Conservation (phyloP, 2,329 filamentous ascomycete species). For the Tolypocladium nubicola region DNA sequence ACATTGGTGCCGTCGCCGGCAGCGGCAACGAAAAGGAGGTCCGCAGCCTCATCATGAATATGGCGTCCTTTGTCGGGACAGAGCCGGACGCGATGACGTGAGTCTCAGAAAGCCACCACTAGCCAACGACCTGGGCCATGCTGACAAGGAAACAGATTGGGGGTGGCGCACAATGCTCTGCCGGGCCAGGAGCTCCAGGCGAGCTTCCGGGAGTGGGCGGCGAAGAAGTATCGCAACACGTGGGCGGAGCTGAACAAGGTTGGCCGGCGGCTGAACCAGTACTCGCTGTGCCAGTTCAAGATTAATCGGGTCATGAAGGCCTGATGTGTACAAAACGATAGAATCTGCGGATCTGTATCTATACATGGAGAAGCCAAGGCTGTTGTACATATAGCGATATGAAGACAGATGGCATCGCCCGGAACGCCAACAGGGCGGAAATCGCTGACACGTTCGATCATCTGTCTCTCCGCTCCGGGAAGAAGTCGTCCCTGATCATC, state of each 20-base stretch:
- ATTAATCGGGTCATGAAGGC: conserved; percentile 36
- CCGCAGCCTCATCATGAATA: conserved; percentile 53
- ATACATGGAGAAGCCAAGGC: conserved; percentile 20
- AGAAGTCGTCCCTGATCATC: conserved; percentile 44
- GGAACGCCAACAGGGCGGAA: neutral
- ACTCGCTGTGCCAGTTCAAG: conserved; percentile 38
- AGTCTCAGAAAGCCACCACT: conserved; percentile 25
- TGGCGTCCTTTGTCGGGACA: conserved; percentile 55
- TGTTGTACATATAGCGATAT: conserved; percentile 22
- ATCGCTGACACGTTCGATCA: neutral
- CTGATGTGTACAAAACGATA: conserved; percentile 26
- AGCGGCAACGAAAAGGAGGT: conserved; percentile 62
- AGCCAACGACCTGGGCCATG: too few species aligned
- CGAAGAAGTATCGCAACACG: conserved; percentile 51
- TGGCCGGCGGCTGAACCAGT: conserved; percentile 32
- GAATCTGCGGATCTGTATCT: conserved; percentile 18
- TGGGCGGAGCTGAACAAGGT: conserved; percentile 57
- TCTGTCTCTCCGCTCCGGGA: conserved; percentile 8
- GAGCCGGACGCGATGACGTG: conserved; percentile 62
- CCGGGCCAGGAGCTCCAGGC: conserved; percentile 54
- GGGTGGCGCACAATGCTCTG: conserved; percentile 65
- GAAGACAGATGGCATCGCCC: neutral
- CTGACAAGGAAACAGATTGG: conserved; percentile 43
- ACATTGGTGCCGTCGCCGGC: conserved; percentile 64
- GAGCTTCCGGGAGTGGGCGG: conserved; percentile 65